phyloP scores from a whole-genome alignment of 169 alveolate species.

The Eimeria necatrix region DNA sequence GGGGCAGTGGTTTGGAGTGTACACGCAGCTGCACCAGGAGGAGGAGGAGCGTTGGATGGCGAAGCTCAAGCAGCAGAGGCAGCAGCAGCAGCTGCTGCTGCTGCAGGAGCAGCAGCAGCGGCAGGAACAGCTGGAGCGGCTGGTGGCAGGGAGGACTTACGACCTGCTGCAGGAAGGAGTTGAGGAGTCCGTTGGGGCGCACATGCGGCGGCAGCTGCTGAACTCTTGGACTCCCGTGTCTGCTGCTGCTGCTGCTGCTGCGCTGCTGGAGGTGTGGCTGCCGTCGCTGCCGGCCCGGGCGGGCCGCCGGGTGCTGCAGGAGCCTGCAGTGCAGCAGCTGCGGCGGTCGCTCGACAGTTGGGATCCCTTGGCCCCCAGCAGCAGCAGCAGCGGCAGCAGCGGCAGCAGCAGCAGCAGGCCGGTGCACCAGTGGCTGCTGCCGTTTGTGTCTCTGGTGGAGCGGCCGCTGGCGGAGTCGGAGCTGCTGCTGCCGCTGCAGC shows the following conservation, averaged over 20 bases:
- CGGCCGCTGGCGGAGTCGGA: slow-evolving; percentile 20
- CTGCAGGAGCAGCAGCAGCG: not conserved
- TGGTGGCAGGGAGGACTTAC: not conserved
- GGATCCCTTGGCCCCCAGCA: slow-evolving; percentile 75
- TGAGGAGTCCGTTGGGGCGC: not conserved
- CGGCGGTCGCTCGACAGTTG: slow-evolving; percentile 74
- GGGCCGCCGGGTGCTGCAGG: not conserved
- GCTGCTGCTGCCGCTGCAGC: slow-evolving; percentile 78
- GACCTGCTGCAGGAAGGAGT: not conserved
- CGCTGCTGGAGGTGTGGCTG: slow-evolving; percentile 72
- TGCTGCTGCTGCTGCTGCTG: not conserved
- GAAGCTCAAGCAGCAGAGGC: not conserved
- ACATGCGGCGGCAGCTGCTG: not conserved
- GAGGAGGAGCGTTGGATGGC: not conserved
- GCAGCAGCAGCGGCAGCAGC: not conserved
- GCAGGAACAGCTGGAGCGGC: not conserved
- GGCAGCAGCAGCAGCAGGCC: slow-evolving; percentile 49
- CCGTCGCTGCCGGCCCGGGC: slow-evolving; percentile 25
- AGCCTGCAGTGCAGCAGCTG: slow-evolving; percentile 65
- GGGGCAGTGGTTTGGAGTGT: slow-evolving; percentile 21
- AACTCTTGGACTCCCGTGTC: not conserved
- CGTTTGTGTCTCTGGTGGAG: slow-evolving; percentile 81
- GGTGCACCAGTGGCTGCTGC: slow-evolving; percentile 83
- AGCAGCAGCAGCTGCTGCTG: not conserved
- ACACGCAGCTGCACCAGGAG: slow-evolving; percentile 23